A percentile compares a stretch with the other conserved stretches of the same genome.
These are phyloP conservation scores for Chaetomiaceae sp. DNA, from an alignment of 2,329 filamentous ascomycete genomes.

Conservation along the genomic window DNA sequence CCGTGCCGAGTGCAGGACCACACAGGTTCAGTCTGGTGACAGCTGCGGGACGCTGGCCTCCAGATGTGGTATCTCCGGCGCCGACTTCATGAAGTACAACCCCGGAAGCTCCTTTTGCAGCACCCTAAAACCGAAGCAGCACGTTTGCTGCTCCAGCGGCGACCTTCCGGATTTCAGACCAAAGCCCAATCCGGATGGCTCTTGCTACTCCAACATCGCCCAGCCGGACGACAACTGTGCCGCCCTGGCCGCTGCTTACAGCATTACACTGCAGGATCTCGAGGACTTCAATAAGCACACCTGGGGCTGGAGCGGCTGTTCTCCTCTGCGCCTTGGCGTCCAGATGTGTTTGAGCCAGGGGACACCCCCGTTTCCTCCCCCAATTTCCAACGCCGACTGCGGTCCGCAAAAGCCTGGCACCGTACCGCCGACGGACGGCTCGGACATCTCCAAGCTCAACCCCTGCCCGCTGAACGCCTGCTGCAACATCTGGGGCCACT, in stretches of 20 bases:
- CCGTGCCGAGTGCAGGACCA: slow-evolving; percentile 26
- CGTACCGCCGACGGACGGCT: not conserved
- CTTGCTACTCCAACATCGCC: slow-evolving; percentile 34
- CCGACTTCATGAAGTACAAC: slow-evolving; percentile 4
- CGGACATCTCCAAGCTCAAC: slow-evolving; percentile 24
- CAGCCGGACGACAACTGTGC: slow-evolving; percentile 32
- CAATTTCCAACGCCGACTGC: slow-evolving; percentile 34
- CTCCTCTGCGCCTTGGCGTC: slow-evolving; percentile 23
- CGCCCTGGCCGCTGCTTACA: slow-evolving; percentile 31
- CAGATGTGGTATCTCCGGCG: slow-evolving; percentile 36
- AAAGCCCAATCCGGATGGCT: slow-evolving; percentile 31
- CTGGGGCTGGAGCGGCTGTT: slow-evolving; percentile 38
- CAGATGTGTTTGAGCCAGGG: slow-evolving; percentile 37
- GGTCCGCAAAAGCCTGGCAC: slow-evolving; percentile 27
- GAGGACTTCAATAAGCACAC: slow-evolving; percentile 36
- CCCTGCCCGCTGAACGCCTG: slow-evolving; percentile 22
- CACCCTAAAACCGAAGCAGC: not conserved
- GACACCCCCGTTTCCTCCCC: slow-evolving; percentile 34
- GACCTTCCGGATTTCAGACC: slow-evolving; percentile 19
- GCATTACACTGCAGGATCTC: slow-evolving; percentile 36
- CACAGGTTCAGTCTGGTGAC: slow-evolving; percentile 35
- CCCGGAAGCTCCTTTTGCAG: not conserved
- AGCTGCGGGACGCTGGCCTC: slow-evolving; percentile 35
- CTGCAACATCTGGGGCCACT: slow-evolving; percentile 28
- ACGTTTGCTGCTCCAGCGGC: slow-evolving; percentile 1